Percentiles rank a stretch among this genome's conserved stretches.
Conservation (phyloP, 768 basidiomycete species). For the Obba rivulosa region DNA sequence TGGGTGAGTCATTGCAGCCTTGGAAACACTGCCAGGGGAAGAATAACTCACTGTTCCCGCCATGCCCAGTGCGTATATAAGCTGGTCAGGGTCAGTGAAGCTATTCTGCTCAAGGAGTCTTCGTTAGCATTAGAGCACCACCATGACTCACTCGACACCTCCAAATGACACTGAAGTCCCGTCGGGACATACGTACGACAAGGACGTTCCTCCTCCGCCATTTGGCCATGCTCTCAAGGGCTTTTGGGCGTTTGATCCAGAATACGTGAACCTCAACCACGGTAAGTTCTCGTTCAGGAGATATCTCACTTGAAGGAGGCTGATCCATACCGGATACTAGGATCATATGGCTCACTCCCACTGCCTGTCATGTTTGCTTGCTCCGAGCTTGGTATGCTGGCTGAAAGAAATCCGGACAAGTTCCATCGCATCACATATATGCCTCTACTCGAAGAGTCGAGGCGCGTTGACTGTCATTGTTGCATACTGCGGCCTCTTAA, state of each 20-base stretch:
- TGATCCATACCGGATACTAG: no score
- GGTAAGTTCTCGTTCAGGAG: conserved; percentile 32
- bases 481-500: conserved; percentile 12
- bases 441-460: conserved; percentile 8
- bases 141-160: no score
- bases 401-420: conserved; percentile 16
- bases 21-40: no score
- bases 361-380: conserved; percentile 12
- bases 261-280: conserved; percentile 61
- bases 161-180: no score
- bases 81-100: no score
- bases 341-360: conserved; percentile 17
- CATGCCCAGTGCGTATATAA: no score
- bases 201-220: conserved; percentile 27
- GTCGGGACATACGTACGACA: conserved; percentile 14
- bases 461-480: conserved; percentile 3
- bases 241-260: conserved; percentile 51
- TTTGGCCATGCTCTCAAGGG: conserved; percentile 55
- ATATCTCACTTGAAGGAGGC: background rate
- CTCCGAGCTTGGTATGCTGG: conserved; percentile 3
- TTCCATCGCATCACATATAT: conserved; percentile 11
- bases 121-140: no score
- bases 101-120: no score
- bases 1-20: no score
- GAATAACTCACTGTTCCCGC: no score